Evolutionary conservation across 805 yeast species (phyloP).

Genomic region (Candida cerambycidarum): DNA sequence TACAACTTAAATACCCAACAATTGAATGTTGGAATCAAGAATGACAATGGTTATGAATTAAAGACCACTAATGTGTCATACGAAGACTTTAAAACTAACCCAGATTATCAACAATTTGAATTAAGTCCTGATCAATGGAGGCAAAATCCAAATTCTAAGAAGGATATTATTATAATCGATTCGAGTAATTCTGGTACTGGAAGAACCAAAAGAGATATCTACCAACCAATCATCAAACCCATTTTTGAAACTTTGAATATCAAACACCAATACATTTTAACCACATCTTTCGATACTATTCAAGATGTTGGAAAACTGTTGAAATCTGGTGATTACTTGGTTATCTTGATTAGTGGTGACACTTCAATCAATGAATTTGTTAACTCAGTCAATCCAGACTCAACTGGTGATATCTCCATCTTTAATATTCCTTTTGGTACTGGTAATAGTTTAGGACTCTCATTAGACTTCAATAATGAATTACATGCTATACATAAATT

Average conservation of each 20-base stretch:
- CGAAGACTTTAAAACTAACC: not conserved
- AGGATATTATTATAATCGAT: conserved; percentile 36
- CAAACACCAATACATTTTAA: conserved; percentile 40
- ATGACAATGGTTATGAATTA: conserved; percentile 6
- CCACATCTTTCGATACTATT: conserved; percentile 42
- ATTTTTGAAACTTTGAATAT: conserved; percentile 40
- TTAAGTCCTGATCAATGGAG: not conserved
- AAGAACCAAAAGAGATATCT: conserved; percentile 34
- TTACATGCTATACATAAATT: conserved; percentile 19
- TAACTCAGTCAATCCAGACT: conserved; percentile 35
- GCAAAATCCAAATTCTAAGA: not conserved
- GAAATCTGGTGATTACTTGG: conserved; percentile 27
- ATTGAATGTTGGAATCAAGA: conserved; percentile 8
- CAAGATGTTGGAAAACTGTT: conserved; percentile 36
- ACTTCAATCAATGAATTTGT: conserved; percentile 78
- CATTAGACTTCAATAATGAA: conserved; percentile 44
- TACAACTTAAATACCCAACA: not conserved
- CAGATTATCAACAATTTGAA: conserved; percentile 2
- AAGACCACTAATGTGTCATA: not conserved
- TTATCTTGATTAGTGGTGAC: conserved; percentile 79
- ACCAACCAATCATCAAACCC: conserved; percentile 45
- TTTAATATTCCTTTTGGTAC: conserved; percentile 72
- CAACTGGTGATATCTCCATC: conserved; percentile 21
- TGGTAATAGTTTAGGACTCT: conserved; percentile 77
- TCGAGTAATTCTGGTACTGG: conserved; percentile 52